A percentile compares a stretch with the other conserved stretches of the same genome.
Conservation (phyloP, 305 asterid genomes). For the Lippia alba region DNA sequence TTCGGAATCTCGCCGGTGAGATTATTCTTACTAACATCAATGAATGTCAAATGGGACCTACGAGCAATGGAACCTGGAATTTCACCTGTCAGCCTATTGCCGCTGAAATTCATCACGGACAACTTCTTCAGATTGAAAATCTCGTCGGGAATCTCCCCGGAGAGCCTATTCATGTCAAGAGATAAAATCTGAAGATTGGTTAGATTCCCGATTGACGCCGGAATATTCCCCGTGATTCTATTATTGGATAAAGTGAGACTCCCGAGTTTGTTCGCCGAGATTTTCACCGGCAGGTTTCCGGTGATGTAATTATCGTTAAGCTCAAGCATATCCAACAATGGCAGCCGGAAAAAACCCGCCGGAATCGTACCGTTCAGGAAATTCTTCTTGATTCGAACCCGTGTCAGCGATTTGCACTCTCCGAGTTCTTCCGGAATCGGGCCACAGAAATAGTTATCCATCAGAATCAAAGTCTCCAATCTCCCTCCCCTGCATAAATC, state of each 20-base stretch:
- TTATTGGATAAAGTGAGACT: constrained; percentile 62
- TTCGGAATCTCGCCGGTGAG: constrained; percentile 58
- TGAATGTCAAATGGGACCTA: constrained; percentile 51
- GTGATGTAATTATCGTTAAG: constrained; percentile 57
- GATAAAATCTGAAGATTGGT: constrained; percentile 48
- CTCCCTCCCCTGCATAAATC: constrained; percentile 64
- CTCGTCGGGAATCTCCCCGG: constrained; percentile 64
- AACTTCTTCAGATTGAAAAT: constrained; percentile 51
- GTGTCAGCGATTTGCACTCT: constrained; percentile 52
- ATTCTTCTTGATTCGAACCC: constrained; percentile 61
- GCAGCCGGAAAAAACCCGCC: constrained; percentile 61
- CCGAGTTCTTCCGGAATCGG: constrained; percentile 75
- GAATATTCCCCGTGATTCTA: constrained; percentile 62
- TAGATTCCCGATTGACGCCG: constrained; percentile 54
- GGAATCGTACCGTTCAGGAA: constrained; percentile 74
- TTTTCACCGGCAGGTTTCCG: constrained; percentile 62
- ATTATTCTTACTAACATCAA: constrained; percentile 64
- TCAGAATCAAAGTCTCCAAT: constrained; percentile 50
- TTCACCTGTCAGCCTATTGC: constrained; percentile 59
- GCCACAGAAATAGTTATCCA: constrained; percentile 69
- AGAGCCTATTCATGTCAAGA: constrained; percentile 57
- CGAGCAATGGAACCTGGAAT: constrained; percentile 56
- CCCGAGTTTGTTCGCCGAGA: constrained; percentile 43
- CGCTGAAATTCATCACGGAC: constrained; percentile 54
- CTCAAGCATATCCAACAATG: constrained; percentile 68